Percentiles rank a stretch among this genome's conserved stretches.
Evolutionary conservation across 805 yeast species (phyloP).

Genomic region (Kazachstania africana): DNA sequence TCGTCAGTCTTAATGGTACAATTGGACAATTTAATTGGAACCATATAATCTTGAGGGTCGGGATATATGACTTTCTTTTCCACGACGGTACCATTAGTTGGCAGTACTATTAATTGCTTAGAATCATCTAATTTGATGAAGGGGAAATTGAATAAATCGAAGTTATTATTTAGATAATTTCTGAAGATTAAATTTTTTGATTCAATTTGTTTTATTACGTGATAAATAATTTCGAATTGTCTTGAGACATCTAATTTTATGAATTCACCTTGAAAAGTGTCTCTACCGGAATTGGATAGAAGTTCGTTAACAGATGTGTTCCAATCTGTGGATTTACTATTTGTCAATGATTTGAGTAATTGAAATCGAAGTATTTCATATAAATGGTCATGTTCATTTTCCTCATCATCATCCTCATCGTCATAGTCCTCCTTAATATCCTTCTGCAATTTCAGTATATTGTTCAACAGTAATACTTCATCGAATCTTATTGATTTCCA

Average conservation of each 20-base stretch:
- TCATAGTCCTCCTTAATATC: conserved; percentile 3
- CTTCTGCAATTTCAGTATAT: no score
- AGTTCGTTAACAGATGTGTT: no score
- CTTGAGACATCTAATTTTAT: conserved; percentile 7
- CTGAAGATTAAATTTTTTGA: conserved; percentile 18
- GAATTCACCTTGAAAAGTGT: conserved; percentile 3
- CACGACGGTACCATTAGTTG: conserved; percentile 17
- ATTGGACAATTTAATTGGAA: conserved; percentile 21
- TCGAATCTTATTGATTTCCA: conserved; percentile 24
- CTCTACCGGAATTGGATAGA: no score
- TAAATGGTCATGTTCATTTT: conserved; percentile 5
- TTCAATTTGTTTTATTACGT: conserved; percentile 22
- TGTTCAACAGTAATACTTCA: conserved; percentile 15
- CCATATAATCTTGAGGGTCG: conserved; percentile 1
- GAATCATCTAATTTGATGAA: conserved; percentile 9
- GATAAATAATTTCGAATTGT: conserved; percentile 19
- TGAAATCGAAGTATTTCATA: conserved; percentile 11
- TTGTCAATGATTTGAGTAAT: conserved; percentile 15
- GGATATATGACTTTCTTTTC: conserved; percentile 6
- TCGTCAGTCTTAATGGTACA: conserved; percentile 19
- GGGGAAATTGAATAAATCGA: conserved; percentile 18
- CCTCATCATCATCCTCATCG: conserved; percentile 3
- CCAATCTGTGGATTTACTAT: conserved; percentile 10
- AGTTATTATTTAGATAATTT: conserved; percentile 19
- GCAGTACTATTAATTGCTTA: conserved; percentile 13